These are phyloP conservation scores for Hamigera avellanea DNA, from an alignment of 495 filamentous ascomycete species.

Conservation along the genomic window DNA sequence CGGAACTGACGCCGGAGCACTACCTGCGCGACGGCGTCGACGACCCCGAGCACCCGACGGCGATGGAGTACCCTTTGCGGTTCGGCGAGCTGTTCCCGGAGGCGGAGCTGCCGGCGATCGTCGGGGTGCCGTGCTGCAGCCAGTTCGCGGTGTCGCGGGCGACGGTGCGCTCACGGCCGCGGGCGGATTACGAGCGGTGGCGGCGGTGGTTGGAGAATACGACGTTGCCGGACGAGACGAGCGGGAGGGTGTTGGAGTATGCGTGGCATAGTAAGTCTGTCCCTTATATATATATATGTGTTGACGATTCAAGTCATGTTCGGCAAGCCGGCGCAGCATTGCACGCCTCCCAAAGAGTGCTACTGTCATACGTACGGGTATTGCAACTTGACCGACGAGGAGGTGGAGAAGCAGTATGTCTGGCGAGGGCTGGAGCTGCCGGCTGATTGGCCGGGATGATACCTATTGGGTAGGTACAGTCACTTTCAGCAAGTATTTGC, in stretches of 20 bases:
- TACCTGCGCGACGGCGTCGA: slow-evolving; percentile 14
- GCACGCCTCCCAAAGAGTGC: slow-evolving; percentile 21
- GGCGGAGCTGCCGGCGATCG: slow-evolving; percentile 12
- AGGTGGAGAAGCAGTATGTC: no score
- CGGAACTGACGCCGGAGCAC: slow-evolving; percentile 16
- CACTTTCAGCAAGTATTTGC: no score
- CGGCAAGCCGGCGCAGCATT: slow-evolving; percentile 14
- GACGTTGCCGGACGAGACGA: slow-evolving; percentile 35
- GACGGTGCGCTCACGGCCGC: slow-evolving; percentile 20
- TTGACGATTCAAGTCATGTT: slow-evolving; percentile 14
- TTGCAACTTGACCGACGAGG: no score
- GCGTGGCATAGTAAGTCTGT: slow-evolving; percentile 46
- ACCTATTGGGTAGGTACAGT: no score
- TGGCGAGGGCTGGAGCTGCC: no score
- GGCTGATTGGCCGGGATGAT: no score
- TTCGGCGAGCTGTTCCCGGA: slow-evolving; percentile 32
- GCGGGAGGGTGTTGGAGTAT: slow-evolving; percentile 57
- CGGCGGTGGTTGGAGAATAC: slow-evolving; percentile 47
- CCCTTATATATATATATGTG: not conserved
- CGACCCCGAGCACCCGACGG: slow-evolving; percentile 9
- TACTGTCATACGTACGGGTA: slow-evolving; percentile 28
- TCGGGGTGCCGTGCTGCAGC: slow-evolving; percentile 46
- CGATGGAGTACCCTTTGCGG: slow-evolving; percentile 11
- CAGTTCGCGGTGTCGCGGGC: slow-evolving; percentile 55
- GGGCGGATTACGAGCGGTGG: no score